Evolutionary conservation across 257 asterid species (phyloP).

Genomic region (Plectranthus barbatus): DNA sequence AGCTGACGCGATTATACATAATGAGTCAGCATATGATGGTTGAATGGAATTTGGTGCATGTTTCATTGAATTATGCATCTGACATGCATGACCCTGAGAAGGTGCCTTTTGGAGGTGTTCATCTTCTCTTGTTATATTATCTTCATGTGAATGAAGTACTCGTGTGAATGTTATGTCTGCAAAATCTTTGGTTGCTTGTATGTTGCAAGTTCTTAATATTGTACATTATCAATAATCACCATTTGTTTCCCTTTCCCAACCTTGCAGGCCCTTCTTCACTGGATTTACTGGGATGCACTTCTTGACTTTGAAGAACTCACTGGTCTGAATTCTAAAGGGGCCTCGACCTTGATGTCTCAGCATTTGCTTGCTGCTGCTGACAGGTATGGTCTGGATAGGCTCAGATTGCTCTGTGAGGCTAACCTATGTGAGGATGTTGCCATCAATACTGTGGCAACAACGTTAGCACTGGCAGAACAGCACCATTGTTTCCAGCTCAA

Average conservation of each 20-base stretch:
- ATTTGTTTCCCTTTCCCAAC: constrained; percentile 5
- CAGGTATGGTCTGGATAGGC: constrained; percentile 82
- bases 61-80: constrained; percentile 1
- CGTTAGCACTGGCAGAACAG: constrained; percentile 94
- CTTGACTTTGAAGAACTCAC: constrained; percentile 89
- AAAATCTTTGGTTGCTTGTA: neutral
- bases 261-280: constrained; percentile 79
- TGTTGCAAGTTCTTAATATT: neutral
- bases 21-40: neutral
- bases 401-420: constrained; percentile 84
- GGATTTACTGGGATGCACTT: constrained; percentile 74
- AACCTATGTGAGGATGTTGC: constrained; percentile 73
- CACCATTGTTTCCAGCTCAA: constrained; percentile 93
- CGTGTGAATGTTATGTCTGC: neutral
- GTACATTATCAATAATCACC: neutral
- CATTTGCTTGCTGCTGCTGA: constrained; percentile 98
- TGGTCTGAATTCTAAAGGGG: constrained; percentile 77
- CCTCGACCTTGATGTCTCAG: constrained; percentile 89
- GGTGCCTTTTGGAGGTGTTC: neutral
- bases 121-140: neutral
- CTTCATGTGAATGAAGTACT: neutral
- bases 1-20: neutral
- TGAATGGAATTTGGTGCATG: neutral
- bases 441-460: constrained; percentile 91
- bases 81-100: neutral